phyloP scores from a whole-genome alignment of 306 rosid genomes.

The Trifolium dubium region DNA sequence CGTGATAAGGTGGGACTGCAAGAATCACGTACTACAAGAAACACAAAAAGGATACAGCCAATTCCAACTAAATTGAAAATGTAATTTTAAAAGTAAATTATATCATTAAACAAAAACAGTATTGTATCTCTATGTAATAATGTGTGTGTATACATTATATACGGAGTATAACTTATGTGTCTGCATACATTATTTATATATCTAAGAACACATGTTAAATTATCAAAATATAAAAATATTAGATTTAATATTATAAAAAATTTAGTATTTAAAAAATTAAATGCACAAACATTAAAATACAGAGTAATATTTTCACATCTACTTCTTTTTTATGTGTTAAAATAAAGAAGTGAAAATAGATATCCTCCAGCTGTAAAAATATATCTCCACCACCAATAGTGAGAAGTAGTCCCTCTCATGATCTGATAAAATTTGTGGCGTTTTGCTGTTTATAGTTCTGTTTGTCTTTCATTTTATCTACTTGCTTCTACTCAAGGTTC shows the following conservation, averaged over 20 bases:
- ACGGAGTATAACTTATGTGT: background rate
- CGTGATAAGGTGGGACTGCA: slow-evolving; percentile 63
- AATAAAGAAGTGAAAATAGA: slow-evolving; percentile 35
- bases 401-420: slow-evolving; percentile 41
- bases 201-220: too few relatives aligned
- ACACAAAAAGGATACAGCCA: slow-evolving; percentile 34
- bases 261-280: too few relatives aligned
- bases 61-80: too few relatives aligned
- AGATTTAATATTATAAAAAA: too few relatives aligned
- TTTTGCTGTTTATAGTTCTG: slow-evolving; percentile 51
- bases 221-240: too few relatives aligned
- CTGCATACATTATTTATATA: background rate
- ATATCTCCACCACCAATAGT: slow-evolving; percentile 40
- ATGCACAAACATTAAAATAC: too few relatives aligned
- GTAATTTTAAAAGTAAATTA: too few relatives aligned
- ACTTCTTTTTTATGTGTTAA: too few relatives aligned
- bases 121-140: too few relatives aligned
- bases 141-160: too few relatives aligned
- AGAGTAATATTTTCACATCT: too few relatives aligned
- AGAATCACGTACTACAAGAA: slow-evolving; percentile 54
- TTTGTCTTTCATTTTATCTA: slow-evolving; percentile 51
- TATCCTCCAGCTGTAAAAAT: slow-evolving; percentile 60
- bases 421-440: slow-evolving; percentile 44
- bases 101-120: background rate
- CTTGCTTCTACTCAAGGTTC: slow-evolving; percentile 34